A percentile compares a stretch with the other conserved stretches of the same genome.
These are phyloP conservation scores for Plasmodium berghei DNA, from an alignment of 169 alveolate species.

Conservation along the genomic window DNA sequence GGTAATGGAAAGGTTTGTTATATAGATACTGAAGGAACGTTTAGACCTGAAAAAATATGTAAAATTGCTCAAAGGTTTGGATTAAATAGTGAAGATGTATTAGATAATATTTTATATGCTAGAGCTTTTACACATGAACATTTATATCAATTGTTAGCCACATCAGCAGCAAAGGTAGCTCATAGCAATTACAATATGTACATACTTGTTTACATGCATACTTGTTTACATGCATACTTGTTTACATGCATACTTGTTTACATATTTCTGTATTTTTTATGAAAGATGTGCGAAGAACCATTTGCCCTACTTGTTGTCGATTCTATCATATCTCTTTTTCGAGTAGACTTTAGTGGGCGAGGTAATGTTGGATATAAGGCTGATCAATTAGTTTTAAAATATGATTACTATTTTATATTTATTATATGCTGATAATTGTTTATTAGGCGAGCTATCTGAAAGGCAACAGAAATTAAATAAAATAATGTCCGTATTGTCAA, in stretches of 20 bases:
- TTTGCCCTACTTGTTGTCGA: conserved; percentile 96
- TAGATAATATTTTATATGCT: conserved; percentile 96
- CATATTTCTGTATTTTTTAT: neutral
- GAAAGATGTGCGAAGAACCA: conserved; percentile 88
- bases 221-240: neutral
- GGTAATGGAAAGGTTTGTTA: conserved; percentile 95
- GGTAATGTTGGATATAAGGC: conserved; percentile 61
- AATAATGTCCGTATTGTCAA: conserved; percentile 87
- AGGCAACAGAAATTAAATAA: conserved; percentile 96
- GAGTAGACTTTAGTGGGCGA: conserved; percentile 93
- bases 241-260: neutral
- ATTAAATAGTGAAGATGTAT: conserved; percentile 92
- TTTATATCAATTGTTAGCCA: conserved; percentile 50
- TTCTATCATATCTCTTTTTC: conserved; percentile 91
- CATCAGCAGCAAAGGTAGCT: conserved; percentile 77
- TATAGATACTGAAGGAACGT: conserved; percentile 99
- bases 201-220: neutral
- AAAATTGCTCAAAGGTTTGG: conserved; percentile 88
- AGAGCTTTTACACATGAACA: conserved; percentile 94
- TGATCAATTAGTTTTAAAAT: too few relatives aligned
- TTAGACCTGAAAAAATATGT: conserved; percentile 97
- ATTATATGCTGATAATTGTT: neutral
- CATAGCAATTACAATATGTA: neutral
- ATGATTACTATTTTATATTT: neutral
- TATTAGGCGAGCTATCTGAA: conserved; percentile 94